Percentiles rank a stretch among this genome's conserved stretches.
These are phyloP conservation scores for Penicillium italicum DNA, from an alignment of 2,329 filamentous ascomycete genomes.

Conservation along the genomic window DNA sequence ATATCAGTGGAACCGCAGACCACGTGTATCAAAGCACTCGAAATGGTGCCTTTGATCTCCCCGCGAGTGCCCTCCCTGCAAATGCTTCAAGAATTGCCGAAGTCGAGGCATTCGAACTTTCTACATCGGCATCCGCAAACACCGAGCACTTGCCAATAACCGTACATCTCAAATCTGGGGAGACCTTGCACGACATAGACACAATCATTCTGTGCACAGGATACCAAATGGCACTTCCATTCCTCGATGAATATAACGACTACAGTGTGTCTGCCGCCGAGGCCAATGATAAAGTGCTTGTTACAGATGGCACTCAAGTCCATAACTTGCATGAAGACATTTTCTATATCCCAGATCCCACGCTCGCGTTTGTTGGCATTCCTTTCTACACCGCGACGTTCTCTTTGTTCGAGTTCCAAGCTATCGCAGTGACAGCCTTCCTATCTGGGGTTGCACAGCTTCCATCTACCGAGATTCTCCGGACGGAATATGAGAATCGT, in stretches of 20 bases:
- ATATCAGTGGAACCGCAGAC: slow-evolving; percentile 46
- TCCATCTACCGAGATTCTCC: slow-evolving; percentile 44
- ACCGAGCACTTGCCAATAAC: slow-evolving; percentile 47
- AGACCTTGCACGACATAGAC: slow-evolving; percentile 55
- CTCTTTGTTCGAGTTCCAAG: slow-evolving; percentile 67
- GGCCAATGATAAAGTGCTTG: slow-evolving; percentile 53
- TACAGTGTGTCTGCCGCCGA: slow-evolving; percentile 44
- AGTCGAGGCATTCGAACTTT: slow-evolving; percentile 46
- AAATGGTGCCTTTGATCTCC: slow-evolving; percentile 59
- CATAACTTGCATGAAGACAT: slow-evolving; percentile 70
- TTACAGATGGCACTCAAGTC: slow-evolving; percentile 60
- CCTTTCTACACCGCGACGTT: slow-evolving; percentile 66
- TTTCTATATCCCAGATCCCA: slow-evolving; percentile 66
- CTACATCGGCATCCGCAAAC: background rate
- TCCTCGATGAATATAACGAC: slow-evolving; percentile 52
- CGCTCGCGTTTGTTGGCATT: slow-evolving; percentile 61
- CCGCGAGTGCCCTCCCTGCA: slow-evolving; percentile 51
- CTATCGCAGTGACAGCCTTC: slow-evolving; percentile 57
- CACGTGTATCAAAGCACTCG: slow-evolving; percentile 56
- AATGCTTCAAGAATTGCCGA: slow-evolving; percentile 53
- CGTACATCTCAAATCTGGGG: slow-evolving; percentile 53
- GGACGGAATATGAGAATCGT: slow-evolving; percentile 29
- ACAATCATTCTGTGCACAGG: slow-evolving; percentile 64
- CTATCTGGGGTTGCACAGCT: slow-evolving; percentile 51
- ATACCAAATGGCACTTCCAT: slow-evolving; percentile 65